A percentile compares a stretch with the other conserved stretches of the same genome.
These are phyloP conservation scores for Wickerhamomyces canadensis DNA, from an alignment of 805 yeast genomes.

Conservation along the genomic window DNA sequence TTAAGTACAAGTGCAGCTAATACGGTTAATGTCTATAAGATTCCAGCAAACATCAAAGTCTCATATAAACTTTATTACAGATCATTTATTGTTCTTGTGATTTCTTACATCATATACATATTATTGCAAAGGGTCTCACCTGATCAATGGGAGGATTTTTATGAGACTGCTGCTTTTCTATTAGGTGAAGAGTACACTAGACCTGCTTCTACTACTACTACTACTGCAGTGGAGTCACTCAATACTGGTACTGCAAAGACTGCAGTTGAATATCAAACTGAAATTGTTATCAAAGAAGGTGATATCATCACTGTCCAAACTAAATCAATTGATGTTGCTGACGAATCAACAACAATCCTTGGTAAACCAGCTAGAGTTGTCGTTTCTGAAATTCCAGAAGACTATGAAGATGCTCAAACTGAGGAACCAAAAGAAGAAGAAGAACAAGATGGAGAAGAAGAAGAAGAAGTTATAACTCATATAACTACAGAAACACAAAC, in stretches of 20 bases:
- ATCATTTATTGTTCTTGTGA: constrained; percentile 6
- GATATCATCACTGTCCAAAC: constrained; percentile 14
- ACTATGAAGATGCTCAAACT: no score
- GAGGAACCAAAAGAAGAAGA: no score
- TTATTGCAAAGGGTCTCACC: constrained; percentile 10
- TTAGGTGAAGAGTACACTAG: constrained; percentile 8
- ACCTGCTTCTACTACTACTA: background rate
- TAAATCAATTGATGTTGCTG: no score
- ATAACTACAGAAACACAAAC: no score
- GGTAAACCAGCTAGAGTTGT: no score
- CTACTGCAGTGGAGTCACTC: constrained; percentile 2
- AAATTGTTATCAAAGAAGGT: constrained; percentile 14
- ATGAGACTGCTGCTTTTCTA: constrained; percentile 7
- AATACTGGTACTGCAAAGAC: no score
- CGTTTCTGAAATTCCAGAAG: no score
- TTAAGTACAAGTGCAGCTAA: constrained; percentile 79
- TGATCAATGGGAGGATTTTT: constrained; percentile 12
- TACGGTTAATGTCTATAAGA: constrained; percentile 53
- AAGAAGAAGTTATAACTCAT: no score
- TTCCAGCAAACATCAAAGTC: constrained; percentile 43
- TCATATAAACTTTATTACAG: constrained; percentile 9
- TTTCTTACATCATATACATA: constrained; percentile 5
- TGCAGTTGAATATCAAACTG: constrained; percentile 5
- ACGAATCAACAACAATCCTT: no score
- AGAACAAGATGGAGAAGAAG: no score